phyloP scores from a whole-genome alignment of 257 asterid genomes.

The Nicotiana knightiana region DNA sequence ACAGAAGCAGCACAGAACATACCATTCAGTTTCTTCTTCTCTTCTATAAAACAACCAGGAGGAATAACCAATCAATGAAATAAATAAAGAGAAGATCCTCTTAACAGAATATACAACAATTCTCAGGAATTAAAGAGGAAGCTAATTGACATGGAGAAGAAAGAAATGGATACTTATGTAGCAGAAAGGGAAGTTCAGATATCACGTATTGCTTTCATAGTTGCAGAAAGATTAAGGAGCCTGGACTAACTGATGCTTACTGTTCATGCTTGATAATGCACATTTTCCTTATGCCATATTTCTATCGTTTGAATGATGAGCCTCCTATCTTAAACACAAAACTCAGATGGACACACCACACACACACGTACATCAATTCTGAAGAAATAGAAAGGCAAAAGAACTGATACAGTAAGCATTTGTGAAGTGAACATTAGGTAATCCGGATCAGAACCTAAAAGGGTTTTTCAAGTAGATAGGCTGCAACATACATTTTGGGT shows the following conservation, averaged over 20 bases:
- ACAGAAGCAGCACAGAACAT: no score
- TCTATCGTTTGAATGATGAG: background rate
- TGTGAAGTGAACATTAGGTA: background rate
- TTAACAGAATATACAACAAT: conserved; percentile 62
- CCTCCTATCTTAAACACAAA: background rate
- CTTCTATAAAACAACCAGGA: no score
- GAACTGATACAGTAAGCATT: background rate
- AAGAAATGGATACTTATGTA: conserved; percentile 33
- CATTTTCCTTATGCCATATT: background rate
- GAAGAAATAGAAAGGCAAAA: background rate
- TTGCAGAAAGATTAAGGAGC: background rate
- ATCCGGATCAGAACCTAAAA: background rate
- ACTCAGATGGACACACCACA: background rate
- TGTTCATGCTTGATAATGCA: background rate
- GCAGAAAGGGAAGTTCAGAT: background rate
- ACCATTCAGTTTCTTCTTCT: no score
- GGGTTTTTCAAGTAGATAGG: background rate
- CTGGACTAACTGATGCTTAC: background rate
- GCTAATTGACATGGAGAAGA: conserved; percentile 58
- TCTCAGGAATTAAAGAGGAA: conserved; percentile 66
- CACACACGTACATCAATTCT: background rate
- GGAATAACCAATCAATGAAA: no score
- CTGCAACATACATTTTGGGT: background rate
- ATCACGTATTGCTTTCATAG: background rate
- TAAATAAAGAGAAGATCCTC: conserved; percentile 54